Percentiles rank a stretch among this genome's conserved stretches.
phyloP scores from a whole-genome alignment of 345 rosid species.

The Aethionema arabicum region DNA sequence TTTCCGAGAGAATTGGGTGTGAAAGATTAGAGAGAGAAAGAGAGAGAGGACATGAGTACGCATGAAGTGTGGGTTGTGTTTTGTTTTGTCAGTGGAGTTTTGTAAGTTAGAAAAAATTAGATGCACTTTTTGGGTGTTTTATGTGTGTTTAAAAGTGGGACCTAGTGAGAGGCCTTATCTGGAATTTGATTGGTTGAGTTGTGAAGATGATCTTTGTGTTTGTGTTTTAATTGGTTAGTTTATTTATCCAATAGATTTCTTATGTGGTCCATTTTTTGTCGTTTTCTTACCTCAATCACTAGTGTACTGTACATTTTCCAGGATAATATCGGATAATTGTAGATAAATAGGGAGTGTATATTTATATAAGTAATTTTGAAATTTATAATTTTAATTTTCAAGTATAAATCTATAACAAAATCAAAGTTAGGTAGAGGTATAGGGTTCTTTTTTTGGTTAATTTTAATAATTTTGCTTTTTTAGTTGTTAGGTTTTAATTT shows the following conservation, averaged over 20 bases:
- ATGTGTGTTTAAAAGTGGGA: conserved; percentile 28
- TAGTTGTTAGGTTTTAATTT: too few species aligned
- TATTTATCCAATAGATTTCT: conserved; percentile 54
- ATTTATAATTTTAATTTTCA: too few species aligned
- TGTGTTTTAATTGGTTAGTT: conserved; percentile 51
- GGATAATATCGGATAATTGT: too few species aligned
- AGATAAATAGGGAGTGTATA: too few species aligned
- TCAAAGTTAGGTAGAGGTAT: too few species aligned
- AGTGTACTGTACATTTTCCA: not conserved
- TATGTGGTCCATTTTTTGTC: conserved; percentile 33
- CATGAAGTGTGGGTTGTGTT: conserved; percentile 24
- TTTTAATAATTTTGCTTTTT: too few species aligned
- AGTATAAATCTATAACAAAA: too few species aligned
- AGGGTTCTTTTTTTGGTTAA: too few species aligned
- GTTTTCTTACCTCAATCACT: conserved; percentile 23
- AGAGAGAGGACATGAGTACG: conserved; percentile 33
- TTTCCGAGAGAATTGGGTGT: conserved; percentile 16
- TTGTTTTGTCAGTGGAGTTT: conserved; percentile 30
- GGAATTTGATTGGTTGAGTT: conserved; percentile 50
- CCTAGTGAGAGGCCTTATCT: conserved; percentile 67
- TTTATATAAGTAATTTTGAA: too few species aligned
- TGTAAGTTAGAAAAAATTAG: not conserved
- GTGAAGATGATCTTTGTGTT: conserved; percentile 44
- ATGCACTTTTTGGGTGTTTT: conserved; percentile 43
- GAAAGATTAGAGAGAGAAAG: conserved; percentile 10